phyloP scores from a whole-genome alignment of 2,329 filamentous ascomycete species.

The Didymella pomorum region DNA sequence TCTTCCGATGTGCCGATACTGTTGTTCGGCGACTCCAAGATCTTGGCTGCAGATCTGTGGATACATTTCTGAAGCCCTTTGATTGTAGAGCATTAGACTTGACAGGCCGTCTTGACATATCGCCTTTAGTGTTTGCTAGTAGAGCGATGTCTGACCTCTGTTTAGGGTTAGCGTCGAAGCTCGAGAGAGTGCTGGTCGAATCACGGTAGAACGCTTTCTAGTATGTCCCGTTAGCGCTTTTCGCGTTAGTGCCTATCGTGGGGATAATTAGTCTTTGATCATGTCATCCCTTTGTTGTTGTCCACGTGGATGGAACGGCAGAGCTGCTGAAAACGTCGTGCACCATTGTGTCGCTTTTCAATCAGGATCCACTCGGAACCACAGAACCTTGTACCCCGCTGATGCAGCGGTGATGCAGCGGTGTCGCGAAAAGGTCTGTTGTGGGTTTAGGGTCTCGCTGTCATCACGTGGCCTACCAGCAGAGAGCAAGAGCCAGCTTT shows the following conservation, averaged over 20 bases:
- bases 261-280: not conserved
- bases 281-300: not conserved
- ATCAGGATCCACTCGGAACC: not conserved
- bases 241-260: not conserved
- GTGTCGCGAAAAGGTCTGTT: not conserved
- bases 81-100: not conserved
- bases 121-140: not conserved
- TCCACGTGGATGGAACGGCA: not conserved
- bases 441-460: not conserved
- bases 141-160: not conserved
- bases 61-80: not conserved
- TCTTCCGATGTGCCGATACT: not conserved
- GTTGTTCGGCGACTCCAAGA: not conserved
- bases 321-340: not conserved
- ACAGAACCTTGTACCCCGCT: not conserved
- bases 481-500: not conserved
- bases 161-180: not conserved
- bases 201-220: not conserved
- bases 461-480: not conserved
- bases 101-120: not conserved
- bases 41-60: not conserved
- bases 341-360: not conserved
- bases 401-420: not conserved
- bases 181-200: not conserved
- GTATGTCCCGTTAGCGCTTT: not conserved